Evolutionary conservation across 768 basidiomycete genomes (phyloP).

Genomic region (Coprinopsis marcescibilis): DNA sequence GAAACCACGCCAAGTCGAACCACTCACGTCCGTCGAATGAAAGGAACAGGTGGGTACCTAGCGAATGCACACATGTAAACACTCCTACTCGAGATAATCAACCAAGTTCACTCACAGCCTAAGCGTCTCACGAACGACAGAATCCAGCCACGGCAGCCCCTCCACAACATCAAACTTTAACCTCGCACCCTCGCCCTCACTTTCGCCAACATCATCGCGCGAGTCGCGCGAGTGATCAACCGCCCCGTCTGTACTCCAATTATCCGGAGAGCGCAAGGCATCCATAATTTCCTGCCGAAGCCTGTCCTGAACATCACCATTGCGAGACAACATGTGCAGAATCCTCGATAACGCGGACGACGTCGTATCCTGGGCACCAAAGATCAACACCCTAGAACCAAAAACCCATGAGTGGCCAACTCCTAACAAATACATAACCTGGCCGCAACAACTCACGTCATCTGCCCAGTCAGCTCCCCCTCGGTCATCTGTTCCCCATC

Average conservation of each 20-base stretch:
- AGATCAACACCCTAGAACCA: conserved; percentile 36
- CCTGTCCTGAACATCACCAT: conserved; percentile 33
- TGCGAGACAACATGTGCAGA: conserved; percentile 30
- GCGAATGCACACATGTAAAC: no score
- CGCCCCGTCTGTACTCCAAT: conserved; percentile 6
- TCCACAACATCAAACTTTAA: conserved; percentile 26
- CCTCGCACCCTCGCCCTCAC: no score
- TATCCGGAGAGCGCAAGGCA: conserved; percentile 17
- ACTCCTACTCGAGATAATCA: background rate
- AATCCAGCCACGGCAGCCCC: conserved; percentile 36
- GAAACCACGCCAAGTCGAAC: background rate
- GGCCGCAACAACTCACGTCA: conserved; percentile 32
- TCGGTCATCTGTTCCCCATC: conserved; percentile 34
- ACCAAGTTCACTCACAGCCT: conserved; percentile 34
- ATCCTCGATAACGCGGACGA: conserved; percentile 39
- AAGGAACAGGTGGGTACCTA: conserved; percentile 44
- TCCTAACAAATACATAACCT: background rate
- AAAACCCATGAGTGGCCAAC: background rate
- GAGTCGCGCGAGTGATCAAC: no score
- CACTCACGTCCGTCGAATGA: conserved; percentile 39
- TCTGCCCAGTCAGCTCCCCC: conserved; percentile 40
- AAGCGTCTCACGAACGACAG: conserved; percentile 42
- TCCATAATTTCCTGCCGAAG: conserved; percentile 32
- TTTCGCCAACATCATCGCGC: no score
- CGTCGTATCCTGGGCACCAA: conserved; percentile 47